Percentiles rank a stretch among this genome's conserved stretches.
Conservation (phyloP, 352 stramenopile species). For the Elongisporangium prolatum region DNA sequence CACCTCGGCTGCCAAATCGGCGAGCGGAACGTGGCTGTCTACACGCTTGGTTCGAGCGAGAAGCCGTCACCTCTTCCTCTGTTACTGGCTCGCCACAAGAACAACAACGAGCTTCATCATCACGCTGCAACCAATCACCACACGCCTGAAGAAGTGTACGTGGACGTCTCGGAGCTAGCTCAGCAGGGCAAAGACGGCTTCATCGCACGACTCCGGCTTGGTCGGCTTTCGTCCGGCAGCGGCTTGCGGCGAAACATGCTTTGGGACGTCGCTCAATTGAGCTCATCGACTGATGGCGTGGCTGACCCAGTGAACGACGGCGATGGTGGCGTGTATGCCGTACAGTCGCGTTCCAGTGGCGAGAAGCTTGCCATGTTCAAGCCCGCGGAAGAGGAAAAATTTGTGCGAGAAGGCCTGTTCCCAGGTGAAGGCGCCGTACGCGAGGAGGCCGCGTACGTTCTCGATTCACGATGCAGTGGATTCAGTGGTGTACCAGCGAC, state of each 20-base stretch:
- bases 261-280: slow-evolving; percentile 67
- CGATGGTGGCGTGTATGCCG: slow-evolving; percentile 67
- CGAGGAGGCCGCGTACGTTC: slow-evolving; percentile 71
- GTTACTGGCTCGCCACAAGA: slow-evolving; percentile 1
- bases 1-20: slow-evolving; percentile 58
- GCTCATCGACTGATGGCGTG: slow-evolving; percentile 39
- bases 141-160: slow-evolving; percentile 51
- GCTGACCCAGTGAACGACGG: slow-evolving; percentile 55
- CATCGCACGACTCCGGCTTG: slow-evolving; percentile 50
- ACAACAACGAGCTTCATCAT: slow-evolving; percentile 2
- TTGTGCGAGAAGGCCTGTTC: slow-evolving; percentile 63
- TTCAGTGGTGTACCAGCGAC: slow-evolving; percentile 78
- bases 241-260: slow-evolving; percentile 70
- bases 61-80: slow-evolving; percentile 8
- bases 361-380: slow-evolving; percentile 84
- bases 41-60: slow-evolving; percentile 36
- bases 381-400: slow-evolving; percentile 71
- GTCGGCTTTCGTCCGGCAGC: slow-evolving; percentile 47
- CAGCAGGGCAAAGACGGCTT: slow-evolving; percentile 75
- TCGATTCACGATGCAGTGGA: slow-evolving; percentile 59
- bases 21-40: slow-evolving; percentile 54
- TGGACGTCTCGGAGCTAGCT: slow-evolving; percentile 62
- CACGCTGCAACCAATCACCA: background rate
- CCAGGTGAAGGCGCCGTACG: slow-evolving; percentile 69
- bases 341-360: slow-evolving; percentile 58